Conservation (phyloP, 2,329 filamentous ascomycete species). For the Fusarium tjaetaba region DNA sequence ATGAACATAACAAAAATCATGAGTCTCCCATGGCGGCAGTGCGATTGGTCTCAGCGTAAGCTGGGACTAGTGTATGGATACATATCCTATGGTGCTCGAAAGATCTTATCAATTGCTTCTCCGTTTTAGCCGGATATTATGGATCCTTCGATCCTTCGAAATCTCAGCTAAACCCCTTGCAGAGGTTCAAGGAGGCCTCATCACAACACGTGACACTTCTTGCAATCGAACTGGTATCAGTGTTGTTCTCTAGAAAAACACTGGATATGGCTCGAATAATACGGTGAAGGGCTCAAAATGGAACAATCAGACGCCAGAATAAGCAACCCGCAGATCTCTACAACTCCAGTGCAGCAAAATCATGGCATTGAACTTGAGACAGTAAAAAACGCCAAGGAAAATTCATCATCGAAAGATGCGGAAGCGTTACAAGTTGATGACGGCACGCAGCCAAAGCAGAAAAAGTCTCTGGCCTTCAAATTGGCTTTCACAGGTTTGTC, state of each 20-base stretch:
- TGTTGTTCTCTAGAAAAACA: too few relatives aligned
- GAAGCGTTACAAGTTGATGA: background rate
- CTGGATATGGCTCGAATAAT: rapidly evolving
- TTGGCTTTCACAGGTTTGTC: conserved; percentile 8
- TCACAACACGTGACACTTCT: background rate
- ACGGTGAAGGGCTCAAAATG: background rate
- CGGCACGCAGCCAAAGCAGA: background rate
- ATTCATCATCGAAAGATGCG: background rate
- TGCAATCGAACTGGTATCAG: background rate
- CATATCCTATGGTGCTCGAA: background rate
- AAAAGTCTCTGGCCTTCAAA: conserved; percentile 14
- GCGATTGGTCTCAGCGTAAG: background rate
- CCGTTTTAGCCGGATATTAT: background rate
- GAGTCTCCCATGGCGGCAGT: background rate
- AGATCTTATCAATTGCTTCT: background rate
- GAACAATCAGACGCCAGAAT: background rate
- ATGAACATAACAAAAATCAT: background rate
- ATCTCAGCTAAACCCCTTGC: background rate
- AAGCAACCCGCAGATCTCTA: background rate
- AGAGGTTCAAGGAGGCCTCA: conserved; percentile 5
- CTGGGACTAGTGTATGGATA: background rate
- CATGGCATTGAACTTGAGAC: background rate
- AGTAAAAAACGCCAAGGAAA: background rate
- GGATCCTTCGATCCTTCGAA: background rate
- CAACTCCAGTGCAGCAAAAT: background rate